Evolutionary conservation across 108 stramenopile species (phyloP).

Genomic region (Nitzschia palea): DNA sequence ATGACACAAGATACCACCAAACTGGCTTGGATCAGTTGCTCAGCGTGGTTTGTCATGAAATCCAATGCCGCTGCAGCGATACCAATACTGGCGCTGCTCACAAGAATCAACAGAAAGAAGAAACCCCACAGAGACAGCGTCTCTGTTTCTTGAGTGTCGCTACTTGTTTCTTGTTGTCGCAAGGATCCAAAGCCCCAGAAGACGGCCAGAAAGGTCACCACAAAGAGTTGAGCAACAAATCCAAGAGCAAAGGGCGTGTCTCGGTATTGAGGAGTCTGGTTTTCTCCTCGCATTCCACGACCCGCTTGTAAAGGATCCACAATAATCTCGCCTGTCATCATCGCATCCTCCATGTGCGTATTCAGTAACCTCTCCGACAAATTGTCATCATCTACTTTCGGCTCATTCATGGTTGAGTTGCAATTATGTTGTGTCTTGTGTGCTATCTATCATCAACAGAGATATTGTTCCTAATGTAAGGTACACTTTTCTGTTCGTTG

Average conservation of each 20-base stretch:
- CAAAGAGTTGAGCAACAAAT: conserved; percentile 35
- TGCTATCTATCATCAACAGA: no score
- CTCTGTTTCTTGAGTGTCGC: neutral
- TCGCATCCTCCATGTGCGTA: neutral
- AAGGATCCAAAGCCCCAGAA: conserved; percentile 17
- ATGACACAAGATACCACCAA: conserved; percentile 24
- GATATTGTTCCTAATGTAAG: no score
- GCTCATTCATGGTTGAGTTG: neutral
- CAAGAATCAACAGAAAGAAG: conserved; percentile 19
- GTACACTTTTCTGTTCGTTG: no score
- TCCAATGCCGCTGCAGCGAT: conserved; percentile 30
- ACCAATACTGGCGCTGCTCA: conserved; percentile 15
- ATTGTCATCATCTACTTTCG: neutral
- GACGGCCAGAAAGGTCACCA: conserved; percentile 27
- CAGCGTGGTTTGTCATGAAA: conserved; percentile 36
- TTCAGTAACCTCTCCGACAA: conserved; percentile 4
- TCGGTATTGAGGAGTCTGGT: conserved; percentile 37
- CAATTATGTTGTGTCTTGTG: neutral
- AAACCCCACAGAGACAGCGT: conserved; percentile 13
- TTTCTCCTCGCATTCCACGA: conserved; percentile 27
- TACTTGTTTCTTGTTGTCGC: conserved; percentile 10
- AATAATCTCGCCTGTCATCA: conserved; percentile 2
- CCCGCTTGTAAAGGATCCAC: conserved; percentile 10
- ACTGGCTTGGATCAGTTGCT: conserved; percentile 36
- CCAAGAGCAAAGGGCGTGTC: conserved; percentile 58